These are phyloP conservation scores for Arthrobotrys musiformis DNA, from an alignment of 2,329 filamentous ascomycete genomes.

Conservation along the genomic window DNA sequence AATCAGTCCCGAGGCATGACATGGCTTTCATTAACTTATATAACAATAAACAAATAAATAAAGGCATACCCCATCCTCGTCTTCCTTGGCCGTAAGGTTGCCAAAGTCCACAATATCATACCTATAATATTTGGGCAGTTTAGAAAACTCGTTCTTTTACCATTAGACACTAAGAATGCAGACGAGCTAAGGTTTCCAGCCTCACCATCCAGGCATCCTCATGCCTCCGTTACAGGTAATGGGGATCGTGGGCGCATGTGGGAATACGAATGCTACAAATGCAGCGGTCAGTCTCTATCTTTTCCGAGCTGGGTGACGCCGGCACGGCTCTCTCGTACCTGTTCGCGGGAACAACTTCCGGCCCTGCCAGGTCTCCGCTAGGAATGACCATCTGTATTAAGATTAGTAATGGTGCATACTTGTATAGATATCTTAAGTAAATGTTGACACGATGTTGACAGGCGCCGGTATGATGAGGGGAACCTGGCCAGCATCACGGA, in stretches of 20 bases:
- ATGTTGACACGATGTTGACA: too few species aligned
- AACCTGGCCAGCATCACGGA: not conserved
- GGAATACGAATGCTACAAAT: conserved; percentile 87
- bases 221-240: conserved; percentile 71
- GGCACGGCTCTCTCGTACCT: not conserved
- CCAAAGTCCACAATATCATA: conserved; percentile 48
- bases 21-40: not conserved
- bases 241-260: conserved; percentile 86
- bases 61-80: conserved; percentile 31
- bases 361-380: conserved; percentile 68
- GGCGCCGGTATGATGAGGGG: too few species aligned
- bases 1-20: not conserved
- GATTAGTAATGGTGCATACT: not conserved
- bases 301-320: not conserved
- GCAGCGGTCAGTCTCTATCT: conserved; percentile 69
- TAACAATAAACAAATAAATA: not conserved
- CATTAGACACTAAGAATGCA: not conserved
- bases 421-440: not conserved
- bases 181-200: not conserved
- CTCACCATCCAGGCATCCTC: conserved; percentile 50
- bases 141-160: not conserved
- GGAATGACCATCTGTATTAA: conserved; percentile 13
- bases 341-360: conserved; percentile 42
- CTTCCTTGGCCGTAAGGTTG: conserved; percentile 21
- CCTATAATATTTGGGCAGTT: conserved; percentile 3